Evolutionary conservation across 192 early-diverging fungal genomes (phyloP), one percentile per base, ranked within the genome.

Genomic region (Umbelopsis vinacea): DNA sequence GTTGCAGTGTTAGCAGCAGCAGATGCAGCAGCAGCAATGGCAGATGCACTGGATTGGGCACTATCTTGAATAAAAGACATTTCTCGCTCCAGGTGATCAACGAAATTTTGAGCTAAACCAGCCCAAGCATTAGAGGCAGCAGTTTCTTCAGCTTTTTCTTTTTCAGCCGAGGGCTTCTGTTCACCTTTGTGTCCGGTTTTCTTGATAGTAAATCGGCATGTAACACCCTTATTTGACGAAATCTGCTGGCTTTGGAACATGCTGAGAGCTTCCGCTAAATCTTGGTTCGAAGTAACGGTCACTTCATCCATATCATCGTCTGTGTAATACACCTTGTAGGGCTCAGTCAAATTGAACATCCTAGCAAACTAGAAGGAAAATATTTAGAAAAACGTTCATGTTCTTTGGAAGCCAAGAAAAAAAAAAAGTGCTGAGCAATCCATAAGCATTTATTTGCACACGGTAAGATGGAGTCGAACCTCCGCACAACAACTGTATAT

Each of bases 21-120:
- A 63, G 26, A 15, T 6, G 57, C 57, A 38, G 57, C 57, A 19
- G 57, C 57, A 63, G 57, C 57, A 11, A 63, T 12, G 35, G 57
- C 57, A 37, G 57, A 63, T 29, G 57, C 57, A 33, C 57, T 63
- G 33, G 57, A 63, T 19, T 63, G 57, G 6, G 57, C 57, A 37
- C 57, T 63, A 26, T 35, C 57, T 63, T 63, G 57, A 0, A 63
- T 37, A 33, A 63, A 63, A 3, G 57, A 63, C 57, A 63, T 63
- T 63, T 63, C 29, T 63, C 26, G 57, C 19, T 63, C 57, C 57
- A 63, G 26, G 19, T 63, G 57, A 33, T 63, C 57, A 63, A 63
- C 57, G 26, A 63, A 63, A 26, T 63, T 63, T 63, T 63, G 57
- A 37, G 57, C 57, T 63, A 63, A 63, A 63, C 33, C 57, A 63